Base-by-base conservation (phyloP, 2,329 filamentous ascomycete genomes). In the Ceratocystis alfenasii region DNA sequence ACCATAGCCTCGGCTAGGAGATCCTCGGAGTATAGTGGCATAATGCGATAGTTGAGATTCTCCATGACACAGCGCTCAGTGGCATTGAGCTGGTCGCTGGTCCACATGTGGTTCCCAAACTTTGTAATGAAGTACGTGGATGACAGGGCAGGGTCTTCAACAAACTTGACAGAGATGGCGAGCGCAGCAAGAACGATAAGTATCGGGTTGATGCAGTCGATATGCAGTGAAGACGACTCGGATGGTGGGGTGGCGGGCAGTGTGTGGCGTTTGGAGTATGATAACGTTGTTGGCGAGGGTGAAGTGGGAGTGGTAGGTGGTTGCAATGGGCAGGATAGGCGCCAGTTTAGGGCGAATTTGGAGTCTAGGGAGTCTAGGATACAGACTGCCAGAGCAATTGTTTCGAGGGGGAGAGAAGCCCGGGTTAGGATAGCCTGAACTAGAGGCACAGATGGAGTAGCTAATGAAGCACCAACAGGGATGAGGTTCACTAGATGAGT, bases 401-500 rank as follows among this genome's bases (percentile, higher is more conserved):
- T 83, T 71, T 87, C 83, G 71, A 84, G 78, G 2, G 83, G 80
- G 30, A 87, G 75, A 65, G 79, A 75, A 66, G 84, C 80, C 69
- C 83, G 80, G 66, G 77, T 77, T 66, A 88, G 78, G 69, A 88
- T 81, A 60, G 79, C 78, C 72, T 87, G 85, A 25, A 87, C 81
- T 61, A 83, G 75, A 45, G 80, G 74, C 36, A 85, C 77, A 0
- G 83, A 87, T 2, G 85, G 79, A 1, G 77, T 76, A 67, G 79
- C 79, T 67, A 86, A 77, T 28, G 85, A 87, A 66, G 84, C 83
- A 12, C 82, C 80, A 8, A 83, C 80, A 10, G 85, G 85, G 66
- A 87, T 80, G 73, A 87, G 80, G 73, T 86, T 86, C 71, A 84
- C 82, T 66, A 88, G 80, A 71, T 87, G 84, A 62, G 84, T 81